Percentiles rank a stretch among this genome's conserved stretches.
Conservation (phyloP, 805 yeast species). For the Wickerhamiella lipophila region DNA sequence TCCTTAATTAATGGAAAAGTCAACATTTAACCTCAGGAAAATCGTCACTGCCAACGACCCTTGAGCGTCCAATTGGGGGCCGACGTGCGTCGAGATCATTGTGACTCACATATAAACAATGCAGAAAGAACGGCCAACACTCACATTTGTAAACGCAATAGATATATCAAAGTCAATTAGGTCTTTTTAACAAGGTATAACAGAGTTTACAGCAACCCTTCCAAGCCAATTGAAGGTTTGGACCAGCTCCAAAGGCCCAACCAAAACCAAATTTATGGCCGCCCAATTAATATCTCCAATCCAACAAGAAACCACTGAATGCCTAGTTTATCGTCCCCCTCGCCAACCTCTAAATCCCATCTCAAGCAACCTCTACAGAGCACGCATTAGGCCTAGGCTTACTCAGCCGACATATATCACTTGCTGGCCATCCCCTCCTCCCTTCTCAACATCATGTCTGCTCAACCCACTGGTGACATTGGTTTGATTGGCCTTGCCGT, state of each 20-base stretch:
- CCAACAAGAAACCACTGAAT: too few species aligned
- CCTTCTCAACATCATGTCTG: neutral
- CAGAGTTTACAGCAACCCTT: too few species aligned
- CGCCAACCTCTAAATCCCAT: neutral
- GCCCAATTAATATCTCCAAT: too few species aligned
- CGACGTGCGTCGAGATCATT: neutral
- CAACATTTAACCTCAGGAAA: too few species aligned
- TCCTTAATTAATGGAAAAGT: neutral
- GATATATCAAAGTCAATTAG: too few species aligned
- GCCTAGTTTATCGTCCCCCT: too few species aligned
- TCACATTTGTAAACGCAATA: too few species aligned
- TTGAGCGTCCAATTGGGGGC: neutral
- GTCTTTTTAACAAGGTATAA: neutral
- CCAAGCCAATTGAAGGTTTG: too few species aligned
- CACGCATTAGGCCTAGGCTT: neutral
- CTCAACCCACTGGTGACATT: conserved; percentile 54
- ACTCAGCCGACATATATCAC: conserved; percentile 4
- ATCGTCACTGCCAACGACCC: neutral
- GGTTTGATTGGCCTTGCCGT: conserved; percentile 99
- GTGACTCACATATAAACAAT: neutral
- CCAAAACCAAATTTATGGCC: too few species aligned
- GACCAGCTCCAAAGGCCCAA: too few species aligned
- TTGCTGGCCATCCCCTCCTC: conserved; percentile 2
- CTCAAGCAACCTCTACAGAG: neutral
- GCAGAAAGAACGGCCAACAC: neutral